A percentile compares a stretch with the other conserved stretches of the same genome.
These are phyloP conservation scores for Bremia lactucae DNA, from an alignment of 352 stramenopile genomes.

Conservation along the genomic window DNA sequence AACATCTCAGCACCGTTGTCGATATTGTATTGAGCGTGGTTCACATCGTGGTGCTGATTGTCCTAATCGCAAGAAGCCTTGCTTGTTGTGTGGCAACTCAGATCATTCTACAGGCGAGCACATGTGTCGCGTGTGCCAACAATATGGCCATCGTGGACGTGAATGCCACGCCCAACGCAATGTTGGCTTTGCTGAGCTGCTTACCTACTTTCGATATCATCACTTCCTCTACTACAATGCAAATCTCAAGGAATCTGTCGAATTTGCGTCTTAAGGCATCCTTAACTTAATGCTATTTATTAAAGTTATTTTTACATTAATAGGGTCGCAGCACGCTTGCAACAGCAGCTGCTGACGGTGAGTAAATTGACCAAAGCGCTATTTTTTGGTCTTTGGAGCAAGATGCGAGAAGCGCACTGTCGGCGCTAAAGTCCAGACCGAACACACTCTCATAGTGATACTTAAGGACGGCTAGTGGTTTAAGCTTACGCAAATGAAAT, in stretches of 20 bases:
- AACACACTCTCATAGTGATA: constrained; percentile 75
- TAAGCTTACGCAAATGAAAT: constrained; percentile 65
- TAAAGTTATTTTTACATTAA: constrained; percentile 7
- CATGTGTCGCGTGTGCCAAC: constrained; percentile 69
- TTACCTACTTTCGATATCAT: constrained; percentile 82
- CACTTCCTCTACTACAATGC: constrained; percentile 85
- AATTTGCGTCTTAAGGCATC: constrained; percentile 45
- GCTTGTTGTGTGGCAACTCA: constrained; percentile 54
- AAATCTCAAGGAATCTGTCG: constrained; percentile 81
- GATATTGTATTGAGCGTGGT: constrained; percentile 72
- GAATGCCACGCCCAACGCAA: constrained; percentile 77
- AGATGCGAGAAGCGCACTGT: constrained; percentile 51
- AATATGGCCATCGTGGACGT: constrained; percentile 72
- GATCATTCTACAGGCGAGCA: constrained; percentile 78
- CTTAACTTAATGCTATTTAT: constrained; percentile 14
- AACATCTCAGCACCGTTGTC: constrained; percentile 65
- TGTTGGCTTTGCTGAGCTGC: constrained; percentile 64
- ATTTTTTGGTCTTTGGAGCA: constrained; percentile 74
- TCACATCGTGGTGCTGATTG: constrained; percentile 63
- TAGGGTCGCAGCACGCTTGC: constrained; percentile 23
- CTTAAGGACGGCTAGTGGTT: constrained; percentile 69
- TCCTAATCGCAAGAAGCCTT: constrained; percentile 59
- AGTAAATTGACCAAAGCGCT: constrained; percentile 70
- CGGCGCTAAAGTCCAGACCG: constrained; percentile 48
- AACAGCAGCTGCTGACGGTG: constrained; percentile 19